Base-by-base conservation (phyloP, 1,284 basidiomycete genomes). In the Tilletia walkeri region DNA sequence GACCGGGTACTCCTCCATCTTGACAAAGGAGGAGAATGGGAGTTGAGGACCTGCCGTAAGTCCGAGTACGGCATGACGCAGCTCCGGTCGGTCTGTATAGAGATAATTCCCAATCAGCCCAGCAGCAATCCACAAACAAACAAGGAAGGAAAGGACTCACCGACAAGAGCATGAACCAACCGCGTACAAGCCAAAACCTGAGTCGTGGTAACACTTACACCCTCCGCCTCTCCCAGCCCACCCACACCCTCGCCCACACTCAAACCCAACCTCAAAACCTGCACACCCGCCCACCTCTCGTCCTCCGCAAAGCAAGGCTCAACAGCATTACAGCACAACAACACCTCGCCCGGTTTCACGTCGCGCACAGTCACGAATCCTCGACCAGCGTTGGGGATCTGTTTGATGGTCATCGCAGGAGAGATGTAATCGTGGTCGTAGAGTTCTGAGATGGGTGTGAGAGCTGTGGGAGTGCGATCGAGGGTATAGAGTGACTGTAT, bases 121-220 rank as follows among this genome's bases (percentile, higher is more conserved):
- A 18, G 50, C 9, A n/a, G n/a, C 47, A 12, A 49, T 10, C 2
- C 16, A 18, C 14, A 24, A 2, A 45, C 9, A 45, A 45, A 45
- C 5, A 12, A 12, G 41, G 41, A 14, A 45, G 3, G 14, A 3
- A 14, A 45, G 38, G 36, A 67, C 56, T 54, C 54, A 72, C 68
- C 72, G 36, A 72, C 50, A 10, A 83, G 75, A 4, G 75, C 73
- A 59, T 82, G 80, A 6, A 83, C 77, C 65, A 80, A 74, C 63
- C 76, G 75, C 0, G 81, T 80, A 45, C 80, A 79, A 2, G 81
- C 82, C 14, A 79, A 70, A 2, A 82, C 76, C 70, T 83, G 82
- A 18, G 80, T 83, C 49, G 81, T 83, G 2, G 80, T 83, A 53
- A 78, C 78, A 0, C 81, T 79, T 0, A 82, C 78, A 3, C 80